Percentiles rank a stretch among this genome's conserved stretches.
Conservation (phyloP, 352 stramenopile species). For the Elongisporangium undulatum region DNA sequence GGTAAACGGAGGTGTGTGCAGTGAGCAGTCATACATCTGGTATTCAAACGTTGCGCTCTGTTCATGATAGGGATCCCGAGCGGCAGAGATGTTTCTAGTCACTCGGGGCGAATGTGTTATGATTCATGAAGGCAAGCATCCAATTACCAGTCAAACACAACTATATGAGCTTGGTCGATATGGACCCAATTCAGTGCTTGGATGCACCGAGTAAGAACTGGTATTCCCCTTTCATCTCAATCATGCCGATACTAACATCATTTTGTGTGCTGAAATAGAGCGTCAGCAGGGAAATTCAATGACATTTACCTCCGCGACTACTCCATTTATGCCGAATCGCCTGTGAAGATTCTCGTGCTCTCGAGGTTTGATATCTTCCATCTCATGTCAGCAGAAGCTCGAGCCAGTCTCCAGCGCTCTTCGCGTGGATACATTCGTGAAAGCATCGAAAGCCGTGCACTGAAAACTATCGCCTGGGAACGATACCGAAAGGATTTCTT, state of each 20-base stretch:
- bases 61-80: constrained; percentile 52
- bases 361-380: constrained; percentile 85
- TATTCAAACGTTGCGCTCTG: not conserved
- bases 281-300: constrained; percentile 76
- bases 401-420: constrained; percentile 62
- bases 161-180: constrained; percentile 68
- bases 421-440: constrained; percentile 51
- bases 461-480: constrained; percentile 80
- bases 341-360: constrained; percentile 75
- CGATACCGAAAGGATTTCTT: constrained; percentile 69
- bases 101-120: constrained; percentile 73
- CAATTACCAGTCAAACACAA: constrained; percentile 52
- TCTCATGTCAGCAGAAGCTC: constrained; percentile 64
- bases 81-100: constrained; percentile 68
- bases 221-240: not conserved
- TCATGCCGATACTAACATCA: not conserved
- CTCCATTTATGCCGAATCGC: constrained; percentile 70
- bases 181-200: constrained; percentile 68
- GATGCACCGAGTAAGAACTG: constrained; percentile 72
- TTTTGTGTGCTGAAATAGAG: constrained; percentile 19
- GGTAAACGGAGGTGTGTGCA: constrained; percentile 14
- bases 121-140: constrained; percentile 72
- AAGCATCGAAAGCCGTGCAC: constrained; percentile 59
- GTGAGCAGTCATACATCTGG: not conserved
- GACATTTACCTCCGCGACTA: constrained; percentile 76